Evolutionary conservation across 495 filamentous ascomycete genomes (phyloP), one percentile per base, ranked within the genome.

Genomic region (Parmelia sp.): DNA sequence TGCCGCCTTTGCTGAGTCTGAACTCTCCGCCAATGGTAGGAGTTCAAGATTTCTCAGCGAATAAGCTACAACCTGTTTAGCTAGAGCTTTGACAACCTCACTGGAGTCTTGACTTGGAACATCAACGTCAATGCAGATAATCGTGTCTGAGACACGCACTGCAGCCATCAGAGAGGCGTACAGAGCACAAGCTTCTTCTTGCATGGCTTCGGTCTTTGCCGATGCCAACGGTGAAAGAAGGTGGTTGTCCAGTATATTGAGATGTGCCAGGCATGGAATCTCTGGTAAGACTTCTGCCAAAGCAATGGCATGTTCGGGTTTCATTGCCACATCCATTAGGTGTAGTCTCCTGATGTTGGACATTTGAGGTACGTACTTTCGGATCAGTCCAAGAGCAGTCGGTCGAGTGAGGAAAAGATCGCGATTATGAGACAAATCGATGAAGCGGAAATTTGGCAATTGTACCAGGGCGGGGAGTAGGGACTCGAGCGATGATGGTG

Each of bases 111-210:
- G 77, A 35, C 80, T 85, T 14, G 93, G 92, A 15, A 94, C 86
- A 69, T 97, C 91, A 66, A 97, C 90, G 71, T 98, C 94, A 60
- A 98, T 82, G 59, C 90, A 90, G 27, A 98, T 87, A 47, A 98
- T 83, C 15, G 88, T 87, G 25, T 84, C 80, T 17, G 90, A 94
- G 0, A 96, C 88, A 29, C 91, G 86, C 9, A 91, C 90, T 9
- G 92, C 92, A 31, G 90, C 89, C 76, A 96, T 88, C 62, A 97
- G 79, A 23, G 92, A 96, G 10, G 94, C 92, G 72, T 95, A 97
- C 4, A 97, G 77, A 27, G 94, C 94, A 69, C 90, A 96, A 0
- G 93, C 92, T 74, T 97, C 94, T 74, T 98, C 92, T 71, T 95
- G 89, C 25, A 76, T 79, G 39, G 83, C 85, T 64, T 94, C 89